phyloP scores from a whole-genome alignment of 768 basidiomycete genomes.

The Auricularia sp. region DNA sequence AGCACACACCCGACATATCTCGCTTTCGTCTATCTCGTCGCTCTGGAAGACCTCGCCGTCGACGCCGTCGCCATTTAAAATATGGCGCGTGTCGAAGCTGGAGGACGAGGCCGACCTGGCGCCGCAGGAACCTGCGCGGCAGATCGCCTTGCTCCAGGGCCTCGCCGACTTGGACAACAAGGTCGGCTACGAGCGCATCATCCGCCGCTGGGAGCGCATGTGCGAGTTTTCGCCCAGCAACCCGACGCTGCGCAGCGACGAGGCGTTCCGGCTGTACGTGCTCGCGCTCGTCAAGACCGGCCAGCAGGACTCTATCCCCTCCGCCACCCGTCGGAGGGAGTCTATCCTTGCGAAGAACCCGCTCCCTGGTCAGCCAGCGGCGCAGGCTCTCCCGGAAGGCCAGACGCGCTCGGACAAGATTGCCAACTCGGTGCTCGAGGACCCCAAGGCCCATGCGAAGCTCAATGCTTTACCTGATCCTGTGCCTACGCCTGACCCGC shows the following conservation, averaged over 20 bases:
- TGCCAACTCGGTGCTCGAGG: neutral
- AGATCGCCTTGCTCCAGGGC: constrained; percentile 60
- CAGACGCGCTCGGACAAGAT: neutral
- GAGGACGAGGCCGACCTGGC: constrained; percentile 71
- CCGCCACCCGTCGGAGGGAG: constrained; percentile 63
- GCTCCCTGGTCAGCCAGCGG: neutral
- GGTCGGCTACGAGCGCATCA: constrained; percentile 60
- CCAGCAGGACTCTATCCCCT: constrained; percentile 44
- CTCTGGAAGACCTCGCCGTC: constrained; percentile 1
- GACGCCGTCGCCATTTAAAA: constrained; percentile 5
- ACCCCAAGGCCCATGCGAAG: neutral
- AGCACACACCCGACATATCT: neutral
- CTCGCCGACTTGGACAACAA: constrained; percentile 54
- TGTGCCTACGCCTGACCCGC: neutral
- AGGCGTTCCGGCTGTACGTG: constrained; percentile 71
- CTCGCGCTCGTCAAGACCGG: constrained; percentile 52
- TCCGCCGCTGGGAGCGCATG: constrained; percentile 75
- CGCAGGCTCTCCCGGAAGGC: constrained; percentile 1
- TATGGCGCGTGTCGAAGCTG: constrained; percentile 9
- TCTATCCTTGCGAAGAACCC: constrained; percentile 40
- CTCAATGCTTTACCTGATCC: neutral
- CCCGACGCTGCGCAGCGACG: constrained; percentile 62
- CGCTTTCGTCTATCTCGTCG: constrained; percentile 4
- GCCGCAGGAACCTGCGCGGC: constrained; percentile 59
- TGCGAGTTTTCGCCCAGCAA: constrained; percentile 67